Conservation (phyloP, 2,329 filamentous ascomycete species). For the Geoglossum cookeanum region DNA sequence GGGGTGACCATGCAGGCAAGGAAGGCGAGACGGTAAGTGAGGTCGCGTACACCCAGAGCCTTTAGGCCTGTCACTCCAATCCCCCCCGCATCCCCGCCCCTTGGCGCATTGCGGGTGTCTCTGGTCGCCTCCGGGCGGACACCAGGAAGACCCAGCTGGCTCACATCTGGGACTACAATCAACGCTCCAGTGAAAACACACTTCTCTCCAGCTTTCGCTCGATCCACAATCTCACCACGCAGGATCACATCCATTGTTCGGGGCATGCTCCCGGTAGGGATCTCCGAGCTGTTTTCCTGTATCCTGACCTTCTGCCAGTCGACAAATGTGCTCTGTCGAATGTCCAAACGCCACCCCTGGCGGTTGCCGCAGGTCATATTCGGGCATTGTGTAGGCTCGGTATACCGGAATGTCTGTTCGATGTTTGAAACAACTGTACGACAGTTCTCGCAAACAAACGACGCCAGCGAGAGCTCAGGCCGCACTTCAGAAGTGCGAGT, state of each 20-base stretch:
- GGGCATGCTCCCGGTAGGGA: conserved; percentile 96
- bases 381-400: conserved; percentile 88
- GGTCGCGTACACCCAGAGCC: conserved; percentile 77
- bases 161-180: conserved; percentile 93
- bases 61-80: conserved; percentile 77
- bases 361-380: conserved; percentile 77
- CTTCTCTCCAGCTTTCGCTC: conserved; percentile 92
- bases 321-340: conserved; percentile 89
- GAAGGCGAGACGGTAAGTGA: conserved; percentile 94
- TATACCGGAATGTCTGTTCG: conserved; percentile 68
- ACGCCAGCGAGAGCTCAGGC: conserved; percentile 78
- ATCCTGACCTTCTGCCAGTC: conserved; percentile 99
- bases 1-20: conserved; percentile 90
- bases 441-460: conserved; percentile 81
- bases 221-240: conserved; percentile 90
- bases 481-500: conserved; percentile 94
- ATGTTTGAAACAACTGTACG: conserved; percentile 71
- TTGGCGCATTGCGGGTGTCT: conserved; percentile 54
- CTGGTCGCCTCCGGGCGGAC: conserved; percentile 64
- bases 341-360: conserved; percentile 87
- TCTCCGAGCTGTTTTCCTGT: conserved; percentile 96
- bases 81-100: conserved; percentile 64
- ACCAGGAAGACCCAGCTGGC: conserved; percentile 79
- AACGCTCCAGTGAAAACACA: conserved; percentile 93
- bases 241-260: conserved; percentile 94